Percentiles rank a stretch among this genome's conserved stretches.
Conservation (phyloP, 495 filamentous ascomycete genomes). For the Talaromyces nanjingensis region DNA sequence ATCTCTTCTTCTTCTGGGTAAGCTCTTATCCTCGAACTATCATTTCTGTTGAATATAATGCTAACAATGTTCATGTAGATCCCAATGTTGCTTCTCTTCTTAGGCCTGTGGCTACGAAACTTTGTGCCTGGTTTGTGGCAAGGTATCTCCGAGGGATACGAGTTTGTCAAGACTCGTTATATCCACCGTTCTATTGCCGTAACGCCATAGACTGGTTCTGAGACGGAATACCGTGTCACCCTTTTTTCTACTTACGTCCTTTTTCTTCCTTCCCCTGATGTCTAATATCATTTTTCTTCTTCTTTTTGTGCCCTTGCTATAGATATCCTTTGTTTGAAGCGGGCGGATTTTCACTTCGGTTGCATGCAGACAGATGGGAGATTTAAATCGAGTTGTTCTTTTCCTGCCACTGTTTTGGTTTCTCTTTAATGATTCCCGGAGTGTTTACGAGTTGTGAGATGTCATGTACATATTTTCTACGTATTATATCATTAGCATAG, state of each 20-base stretch:
- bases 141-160: constrained; percentile 35
- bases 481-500: background rate
- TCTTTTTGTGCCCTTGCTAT: background rate
- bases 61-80: constrained; percentile 18
- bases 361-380: background rate
- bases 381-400: background rate
- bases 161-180: constrained; percentile 38
- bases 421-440: background rate
- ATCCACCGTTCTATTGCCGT: constrained; percentile 34
- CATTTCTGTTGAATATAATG: background rate
- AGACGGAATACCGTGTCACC: background rate
- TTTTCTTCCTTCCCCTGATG: background rate
- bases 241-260: background rate
- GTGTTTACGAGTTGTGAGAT: background rate
- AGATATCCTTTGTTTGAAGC: background rate
- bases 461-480: background rate
- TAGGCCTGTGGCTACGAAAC: constrained; percentile 57
- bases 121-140: constrained; percentile 49
- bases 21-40: constrained; percentile 15
- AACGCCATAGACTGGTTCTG: constrained; percentile 18
- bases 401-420: background rate
- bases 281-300: background rate
- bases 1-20: constrained; percentile 85
- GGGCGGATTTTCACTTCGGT: background rate
- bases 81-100: constrained; percentile 51